Evolutionary conservation across 164 flowering plant species (phyloP), one percentile per base, ranked within the genome.

Genomic region (Chimonanthus salicifolius): DNA sequence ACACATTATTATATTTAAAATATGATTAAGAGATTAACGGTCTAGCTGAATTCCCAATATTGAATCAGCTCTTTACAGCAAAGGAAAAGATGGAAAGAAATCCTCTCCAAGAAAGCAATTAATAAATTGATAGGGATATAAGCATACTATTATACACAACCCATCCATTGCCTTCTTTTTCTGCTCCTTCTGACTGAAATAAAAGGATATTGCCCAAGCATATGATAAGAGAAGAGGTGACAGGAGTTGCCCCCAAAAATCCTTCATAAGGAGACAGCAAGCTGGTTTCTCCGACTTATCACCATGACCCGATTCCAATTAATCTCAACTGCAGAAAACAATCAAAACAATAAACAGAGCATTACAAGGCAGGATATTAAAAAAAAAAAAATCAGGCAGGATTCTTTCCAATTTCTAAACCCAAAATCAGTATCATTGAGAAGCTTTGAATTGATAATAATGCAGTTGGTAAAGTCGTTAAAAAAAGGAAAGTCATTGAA

Each of bases 291-390:
- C 68, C 7, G 46, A 10, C 16, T 6, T 33, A 7, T 10, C 71
- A 64, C 73, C 74, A 78, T 4, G 78, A 71, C 44, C 78, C 70
- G 20, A 80, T 75, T 47, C 83, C 83, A 47, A 80, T 75, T 44
- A 78, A 71, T 11, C 78, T 75, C 68, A 80, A 72, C 82, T 80
- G 80, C 58, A 15, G 0, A 16, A 72, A 45, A 20, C n/a, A 72
- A 47, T 62, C 4, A 5, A 16, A 21, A 15, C 6, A 45, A 20
- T 8, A 62, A 1, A 62, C 33, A 33, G 33, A 20, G 21, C 21
- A 20, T 20, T 20, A 20, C 21, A 0, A 20, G 21, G 21, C 15
- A 51, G 58, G 4, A 51, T 8, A 15, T 51, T 51, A 51, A 15
- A 51, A 51, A 15, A 51, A 15, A 20, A 20, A 20, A 20, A 0